Evolutionary conservation across 139 green algal genomes (phyloP).

Genomic region (Chlorella sp.): DNA sequence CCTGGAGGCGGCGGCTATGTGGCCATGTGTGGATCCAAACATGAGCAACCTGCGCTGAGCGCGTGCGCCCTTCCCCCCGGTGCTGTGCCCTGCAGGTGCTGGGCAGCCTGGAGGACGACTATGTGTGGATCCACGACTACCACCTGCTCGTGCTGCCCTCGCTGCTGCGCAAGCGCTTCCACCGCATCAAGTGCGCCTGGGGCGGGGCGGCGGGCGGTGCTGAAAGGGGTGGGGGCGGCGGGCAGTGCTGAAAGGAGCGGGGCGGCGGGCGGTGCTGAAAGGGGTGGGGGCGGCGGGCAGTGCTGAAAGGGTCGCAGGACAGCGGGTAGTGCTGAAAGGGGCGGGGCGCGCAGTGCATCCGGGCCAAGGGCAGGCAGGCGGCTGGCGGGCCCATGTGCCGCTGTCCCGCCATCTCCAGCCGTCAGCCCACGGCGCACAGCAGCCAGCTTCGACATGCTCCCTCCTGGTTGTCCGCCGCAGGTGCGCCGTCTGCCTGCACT

Average conservation of each 20-base stretch:
- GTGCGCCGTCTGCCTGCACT: too few relatives aligned
- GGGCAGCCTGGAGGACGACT: constrained; percentile 79
- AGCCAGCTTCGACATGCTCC: too few relatives aligned
- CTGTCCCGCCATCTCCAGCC: too few relatives aligned
- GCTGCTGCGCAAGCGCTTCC: constrained; percentile 87
- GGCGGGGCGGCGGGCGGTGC: neutral
- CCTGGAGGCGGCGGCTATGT: constrained; percentile 89
- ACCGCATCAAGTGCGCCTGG: constrained; percentile 58
- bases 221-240: neutral
- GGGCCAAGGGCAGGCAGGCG: too few relatives aligned
- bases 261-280: neutral
- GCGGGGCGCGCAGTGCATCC: too few relatives aligned
- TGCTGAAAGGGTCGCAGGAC: neutral
- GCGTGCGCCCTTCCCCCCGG: too few relatives aligned
- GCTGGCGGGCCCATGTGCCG: too few relatives aligned
- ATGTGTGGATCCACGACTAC: constrained; percentile 99
- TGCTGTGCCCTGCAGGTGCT: constrained; percentile 58
- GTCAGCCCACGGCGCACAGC: too few relatives aligned
- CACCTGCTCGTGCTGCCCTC: constrained; percentile 97
- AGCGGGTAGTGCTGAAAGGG: too few relatives aligned
- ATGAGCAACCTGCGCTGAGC: neutral
- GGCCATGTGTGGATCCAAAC: too few relatives aligned
- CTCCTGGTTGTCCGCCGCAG: too few relatives aligned
- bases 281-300: neutral
- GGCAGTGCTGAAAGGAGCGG: neutral